Evolutionary conservation across 2,329 filamentous ascomycete genomes (phyloP), one percentile per base, ranked within the genome.

Genomic region (Neocatenulostroma microsporum): DNA sequence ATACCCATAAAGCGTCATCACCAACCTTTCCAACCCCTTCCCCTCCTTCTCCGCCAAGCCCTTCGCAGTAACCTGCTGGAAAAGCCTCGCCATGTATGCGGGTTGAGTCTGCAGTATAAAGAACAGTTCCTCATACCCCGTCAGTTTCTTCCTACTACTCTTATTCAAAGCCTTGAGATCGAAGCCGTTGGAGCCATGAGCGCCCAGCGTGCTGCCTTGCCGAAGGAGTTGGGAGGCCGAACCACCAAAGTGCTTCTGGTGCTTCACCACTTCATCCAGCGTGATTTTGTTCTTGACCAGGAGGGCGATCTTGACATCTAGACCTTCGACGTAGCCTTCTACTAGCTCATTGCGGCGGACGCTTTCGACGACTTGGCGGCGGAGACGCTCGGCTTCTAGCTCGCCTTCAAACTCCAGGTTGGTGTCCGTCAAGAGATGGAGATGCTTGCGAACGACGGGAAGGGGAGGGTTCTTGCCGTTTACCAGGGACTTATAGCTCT

Each of bases 271-370:
- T 63, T 98, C 93, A 56, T 98, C 91, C 3, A 98, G 73, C 0
- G 91, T 96, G 55, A 98, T 98, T 64, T 98, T 98, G 74, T 98
- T 98, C 73, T 96, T 96, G 53, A 98, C 91, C 13, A 98, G 73
- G 3, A 98, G 74, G 1, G 91, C 91, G 59, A 98, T 98, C 67
- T 98, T 98, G 70, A 98, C 94, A 57, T 98, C 93, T 23, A 98
- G 75, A 58, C 98, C 91, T 53, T 94, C 88, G 49, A 98, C 94
- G 56, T 98, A 98, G 58, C 95, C 87, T 63, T 98, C 91, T 25
- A 93, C 78, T 69, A 94, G 80, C 64, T 98, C 91, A 55, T 98
- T 98, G 52, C 95, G 88, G 31, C 89, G 82, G 8, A 98, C 91
- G 57, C 96, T 88, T 57, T 96, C 88, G 5, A 98, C 88, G 12